Percentiles rank a stretch among this genome's conserved stretches.
phyloP scores from a whole-genome alignment of 495 filamentous ascomycete genomes.

The Xylaria grammica region DNA sequence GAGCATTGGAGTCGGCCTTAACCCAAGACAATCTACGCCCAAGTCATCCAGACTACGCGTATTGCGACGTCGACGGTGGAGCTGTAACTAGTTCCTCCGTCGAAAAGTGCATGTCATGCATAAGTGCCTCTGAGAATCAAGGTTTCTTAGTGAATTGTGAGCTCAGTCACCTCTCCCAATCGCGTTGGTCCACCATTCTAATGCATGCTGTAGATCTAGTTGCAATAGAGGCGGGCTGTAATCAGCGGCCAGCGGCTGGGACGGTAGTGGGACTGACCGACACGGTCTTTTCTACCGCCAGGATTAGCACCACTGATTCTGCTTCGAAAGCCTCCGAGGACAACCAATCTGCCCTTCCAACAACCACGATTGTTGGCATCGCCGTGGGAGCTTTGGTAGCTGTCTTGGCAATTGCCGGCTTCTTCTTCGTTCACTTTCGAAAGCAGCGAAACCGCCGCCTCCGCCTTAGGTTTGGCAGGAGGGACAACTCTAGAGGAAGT shows the following conservation, averaged over 20 bases:
- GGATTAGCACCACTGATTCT: slow-evolving; percentile 51
- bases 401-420: slow-evolving; percentile 37
- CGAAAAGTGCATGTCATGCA: slow-evolving; percentile 44
- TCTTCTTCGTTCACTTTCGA: slow-evolving; percentile 44
- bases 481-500: slow-evolving; percentile 8
- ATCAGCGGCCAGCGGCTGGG: slow-evolving; percentile 50
- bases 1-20: slow-evolving; percentile 37
- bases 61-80: slow-evolving; percentile 43
- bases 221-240: slow-evolving; percentile 55
- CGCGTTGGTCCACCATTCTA: slow-evolving; percentile 13
- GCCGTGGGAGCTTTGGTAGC: slow-evolving; percentile 34
- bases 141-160: slow-evolving; percentile 51
- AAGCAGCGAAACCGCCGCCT: slow-evolving; percentile 44
- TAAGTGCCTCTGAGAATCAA: slow-evolving; percentile 42
- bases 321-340: slow-evolving; percentile 21
- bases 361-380: slow-evolving; percentile 47
- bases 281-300: slow-evolving; percentile 49
- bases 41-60: slow-evolving; percentile 41
- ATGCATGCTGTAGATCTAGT: slow-evolving; percentile 42
- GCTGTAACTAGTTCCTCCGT: slow-evolving; percentile 33
- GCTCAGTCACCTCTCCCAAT: background rate
- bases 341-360: slow-evolving; percentile 28
- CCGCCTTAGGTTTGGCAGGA: slow-evolving; percentile 33
- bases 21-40: slow-evolving; percentile 39
- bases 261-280: slow-evolving; percentile 49